Evolutionary conservation across 371 early-diverging fungal species (phyloP).

Genomic region (Synchytrium microbalum): DNA sequence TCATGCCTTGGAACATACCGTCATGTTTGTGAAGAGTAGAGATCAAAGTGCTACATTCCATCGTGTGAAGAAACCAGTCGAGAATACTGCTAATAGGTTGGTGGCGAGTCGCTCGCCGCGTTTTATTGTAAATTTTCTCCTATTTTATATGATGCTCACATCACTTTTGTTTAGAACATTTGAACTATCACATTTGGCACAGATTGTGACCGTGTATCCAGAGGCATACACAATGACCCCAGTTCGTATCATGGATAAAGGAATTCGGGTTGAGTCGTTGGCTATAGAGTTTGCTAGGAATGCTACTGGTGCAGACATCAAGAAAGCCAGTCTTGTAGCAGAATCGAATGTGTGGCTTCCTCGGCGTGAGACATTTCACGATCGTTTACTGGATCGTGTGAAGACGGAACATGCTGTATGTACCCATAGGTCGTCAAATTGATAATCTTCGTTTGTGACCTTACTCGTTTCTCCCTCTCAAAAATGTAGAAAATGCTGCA

Average conservation of each 20-base stretch:
- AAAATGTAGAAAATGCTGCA: neutral
- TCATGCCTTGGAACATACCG: constrained; percentile 34
- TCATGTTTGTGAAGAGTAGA: constrained; percentile 26
- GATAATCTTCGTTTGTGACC: neutral
- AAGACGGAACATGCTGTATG: neutral
- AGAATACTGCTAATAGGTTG: constrained; percentile 22
- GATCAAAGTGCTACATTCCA: constrained; percentile 28
- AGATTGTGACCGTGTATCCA: constrained; percentile 31
- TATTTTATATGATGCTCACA: neutral
- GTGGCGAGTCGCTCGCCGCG: too few relatives aligned
- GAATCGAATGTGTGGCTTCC: neutral
- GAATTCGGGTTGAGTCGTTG: neutral
- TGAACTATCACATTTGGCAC: constrained; percentile 33
- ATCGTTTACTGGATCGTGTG: neutral
- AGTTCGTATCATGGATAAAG: constrained; percentile 7
- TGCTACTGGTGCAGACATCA: neutral
- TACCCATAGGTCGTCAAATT: neutral
- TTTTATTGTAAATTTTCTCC: neutral
- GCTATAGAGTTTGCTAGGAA: neutral
- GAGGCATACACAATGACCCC: constrained; percentile 24
- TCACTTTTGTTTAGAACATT: constrained; percentile 20
- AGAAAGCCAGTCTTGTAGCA: neutral
- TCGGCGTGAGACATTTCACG: neutral
- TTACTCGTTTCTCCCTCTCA: neutral
- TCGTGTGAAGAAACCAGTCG: constrained; percentile 29